Percentiles rank a stretch among this genome's conserved stretches.
These are phyloP conservation scores for Viola pubescens DNA, from an alignment of 441 rosid genomes.

Conservation along the genomic window DNA sequence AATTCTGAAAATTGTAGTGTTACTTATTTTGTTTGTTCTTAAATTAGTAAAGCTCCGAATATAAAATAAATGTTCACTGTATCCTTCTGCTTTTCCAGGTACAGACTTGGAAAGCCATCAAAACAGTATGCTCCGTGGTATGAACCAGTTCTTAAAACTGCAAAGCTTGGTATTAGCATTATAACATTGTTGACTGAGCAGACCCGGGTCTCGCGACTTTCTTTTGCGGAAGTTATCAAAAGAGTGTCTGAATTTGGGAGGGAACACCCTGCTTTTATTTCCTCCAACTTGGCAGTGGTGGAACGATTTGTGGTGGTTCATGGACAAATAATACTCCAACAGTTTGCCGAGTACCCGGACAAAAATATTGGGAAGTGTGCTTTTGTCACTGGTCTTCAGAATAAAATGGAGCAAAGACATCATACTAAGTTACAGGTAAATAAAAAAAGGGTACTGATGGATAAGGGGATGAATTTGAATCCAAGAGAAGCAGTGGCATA, in stretches of 20 bases:
- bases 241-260: slow-evolving; percentile 41
- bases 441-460: slow-evolving; percentile 43
- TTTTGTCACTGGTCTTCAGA: slow-evolving; percentile 47
- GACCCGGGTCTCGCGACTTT: slow-evolving; percentile 46
- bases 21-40: too few relatives aligned
- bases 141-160: slow-evolving; percentile 59
- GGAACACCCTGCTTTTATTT: slow-evolving; percentile 46
- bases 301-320: slow-evolving; percentile 74
- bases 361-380: slow-evolving; percentile 44
- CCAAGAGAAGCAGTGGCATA: slow-evolving; percentile 59
- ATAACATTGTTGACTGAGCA: slow-evolving; percentile 52
- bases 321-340: slow-evolving; percentile 68
- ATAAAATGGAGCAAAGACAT: slow-evolving; percentile 64
- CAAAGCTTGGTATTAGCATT: slow-evolving; percentile 51
- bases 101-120: slow-evolving; percentile 76
- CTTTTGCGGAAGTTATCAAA: slow-evolving; percentile 48
- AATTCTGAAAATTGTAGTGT: too few relatives aligned
- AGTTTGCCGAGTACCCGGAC: slow-evolving; percentile 54
- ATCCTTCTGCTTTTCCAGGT: slow-evolving; percentile 36
- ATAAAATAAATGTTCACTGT: too few relatives aligned
- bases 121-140: slow-evolving; percentile 74
- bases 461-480: slow-evolving; percentile 45
- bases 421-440: slow-evolving; percentile 66
- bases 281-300: slow-evolving; percentile 42
- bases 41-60: too few relatives aligned